These are phyloP conservation scores for Termitomyces sp. DNA, from an alignment of 768 basidiomycete genomes.

Conservation along the genomic window DNA sequence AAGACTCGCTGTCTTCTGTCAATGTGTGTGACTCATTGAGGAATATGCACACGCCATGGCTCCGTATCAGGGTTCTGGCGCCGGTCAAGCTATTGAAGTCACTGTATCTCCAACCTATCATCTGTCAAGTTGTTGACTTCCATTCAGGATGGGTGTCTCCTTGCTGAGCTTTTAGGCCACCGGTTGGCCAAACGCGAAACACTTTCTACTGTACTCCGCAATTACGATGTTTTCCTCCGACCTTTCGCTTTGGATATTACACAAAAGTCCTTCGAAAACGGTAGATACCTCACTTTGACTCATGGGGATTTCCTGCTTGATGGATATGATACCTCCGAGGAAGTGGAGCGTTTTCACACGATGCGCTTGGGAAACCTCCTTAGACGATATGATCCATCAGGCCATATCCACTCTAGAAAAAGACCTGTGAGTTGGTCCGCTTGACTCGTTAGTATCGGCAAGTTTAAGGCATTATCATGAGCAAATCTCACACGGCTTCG, in stretches of 20 bases:
- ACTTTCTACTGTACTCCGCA: slow-evolving; percentile 21
- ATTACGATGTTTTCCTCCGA: slow-evolving; percentile 31
- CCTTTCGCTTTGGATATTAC: slow-evolving; percentile 28
- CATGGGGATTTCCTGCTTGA: slow-evolving; percentile 18
- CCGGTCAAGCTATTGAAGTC: slow-evolving; percentile 45
- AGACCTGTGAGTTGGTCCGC: neutral
- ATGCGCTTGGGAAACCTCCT: slow-evolving; percentile 34
- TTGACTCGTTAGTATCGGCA: neutral
- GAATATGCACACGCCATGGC: slow-evolving; percentile 39
- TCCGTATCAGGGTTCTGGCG: slow-evolving; percentile 43
- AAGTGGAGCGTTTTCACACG: slow-evolving; percentile 17
- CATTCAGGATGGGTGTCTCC: slow-evolving; percentile 31
- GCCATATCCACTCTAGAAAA: slow-evolving; percentile 7
- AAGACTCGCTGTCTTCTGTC: slow-evolving; percentile 1
- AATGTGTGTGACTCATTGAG: neutral
- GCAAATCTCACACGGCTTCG: neutral
- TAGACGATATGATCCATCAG: slow-evolving; percentile 22
- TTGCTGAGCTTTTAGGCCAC: slow-evolving; percentile 23
- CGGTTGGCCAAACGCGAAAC: slow-evolving; percentile 9
- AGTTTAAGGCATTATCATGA: neutral
- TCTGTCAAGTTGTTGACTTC: neutral
- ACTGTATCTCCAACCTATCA: neutral
- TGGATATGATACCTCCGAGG: slow-evolving; percentile 13
- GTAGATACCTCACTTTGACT: slow-evolving; percentile 14
- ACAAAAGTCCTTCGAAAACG: slow-evolving; percentile 12